Percentiles rank a stretch among this genome's conserved stretches.
These are phyloP conservation scores for Fragaria vesca DNA, from an alignment of 306 rosid species.

Conservation along the genomic window DNA sequence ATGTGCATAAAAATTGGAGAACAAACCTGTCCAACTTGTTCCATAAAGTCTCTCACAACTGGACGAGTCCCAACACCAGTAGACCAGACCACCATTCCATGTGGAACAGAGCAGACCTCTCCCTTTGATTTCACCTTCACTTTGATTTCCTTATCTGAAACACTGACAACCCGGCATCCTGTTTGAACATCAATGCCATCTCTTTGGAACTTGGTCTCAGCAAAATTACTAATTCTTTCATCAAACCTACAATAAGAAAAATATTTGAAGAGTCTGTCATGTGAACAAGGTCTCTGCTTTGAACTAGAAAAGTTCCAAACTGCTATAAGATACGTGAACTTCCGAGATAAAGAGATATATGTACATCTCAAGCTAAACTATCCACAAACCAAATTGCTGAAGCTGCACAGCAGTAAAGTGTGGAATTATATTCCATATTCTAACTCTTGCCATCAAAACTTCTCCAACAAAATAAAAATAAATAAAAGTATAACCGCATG, in stretches of 20 bases:
- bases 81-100: slow-evolving; percentile 92
- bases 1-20: slow-evolving; percentile 26
- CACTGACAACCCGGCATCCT: slow-evolving; percentile 78
- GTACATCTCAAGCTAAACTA: not conserved
- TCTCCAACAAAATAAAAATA: not conserved
- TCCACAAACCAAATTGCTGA: not conserved
- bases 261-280: slow-evolving; percentile 4
- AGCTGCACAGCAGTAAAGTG: not conserved
- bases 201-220: slow-evolving; percentile 78
- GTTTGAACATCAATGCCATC: slow-evolving; percentile 90
- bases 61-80: slow-evolving; percentile 91
- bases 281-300: slow-evolving; percentile 12
- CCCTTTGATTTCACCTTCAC: slow-evolving; percentile 72
- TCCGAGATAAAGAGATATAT: not conserved
- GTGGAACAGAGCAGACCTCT: slow-evolving; percentile 65
- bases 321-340: not conserved
- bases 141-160: slow-evolving; percentile 69
- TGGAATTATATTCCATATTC: not conserved
- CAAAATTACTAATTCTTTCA: slow-evolving; percentile 87
- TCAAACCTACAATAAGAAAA: slow-evolving; percentile 62
- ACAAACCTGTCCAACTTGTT: slow-evolving; percentile 89
- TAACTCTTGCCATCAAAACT: not conserved
- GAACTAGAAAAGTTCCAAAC: slow-evolving; percentile 8
- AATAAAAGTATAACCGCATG: not conserved
- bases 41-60: slow-evolving; percentile 80